Conservation (phyloP, 345 rosid species). For the Pistacia atlantica region DNA sequence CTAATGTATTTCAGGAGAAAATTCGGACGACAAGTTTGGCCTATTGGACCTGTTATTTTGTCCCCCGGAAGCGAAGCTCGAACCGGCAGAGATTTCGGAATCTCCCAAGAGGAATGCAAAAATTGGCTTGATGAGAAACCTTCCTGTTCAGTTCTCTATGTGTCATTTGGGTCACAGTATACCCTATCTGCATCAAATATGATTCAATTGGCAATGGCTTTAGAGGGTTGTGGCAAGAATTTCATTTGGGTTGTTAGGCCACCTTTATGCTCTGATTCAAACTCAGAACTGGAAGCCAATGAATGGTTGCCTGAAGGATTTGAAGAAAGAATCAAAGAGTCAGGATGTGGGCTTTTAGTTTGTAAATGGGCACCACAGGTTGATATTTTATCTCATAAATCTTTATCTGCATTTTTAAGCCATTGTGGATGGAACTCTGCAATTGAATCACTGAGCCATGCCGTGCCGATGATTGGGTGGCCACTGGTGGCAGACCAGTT, state of each 20-base stretch:
- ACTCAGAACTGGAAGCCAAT: slow-evolving; percentile 27
- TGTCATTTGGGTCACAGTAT: slow-evolving; percentile 34
- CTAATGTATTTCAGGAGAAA: slow-evolving; percentile 34
- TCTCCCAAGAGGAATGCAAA: slow-evolving; percentile 6
- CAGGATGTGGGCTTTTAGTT: slow-evolving; percentile 27
- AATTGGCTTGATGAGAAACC: slow-evolving; percentile 23
- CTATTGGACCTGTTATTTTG: slow-evolving; percentile 42
- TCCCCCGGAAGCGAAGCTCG: slow-evolving; percentile 20
- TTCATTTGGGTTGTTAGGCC: slow-evolving; percentile 46
- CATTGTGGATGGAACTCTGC: slow-evolving; percentile 49
- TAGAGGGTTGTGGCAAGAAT: slow-evolving; percentile 26
- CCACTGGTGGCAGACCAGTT: slow-evolving; percentile 29
- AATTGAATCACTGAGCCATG: slow-evolving; percentile 32
- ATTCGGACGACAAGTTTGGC: slow-evolving; percentile 31
- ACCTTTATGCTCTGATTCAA: slow-evolving; percentile 27
- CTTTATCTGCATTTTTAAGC: slow-evolving; percentile 31
- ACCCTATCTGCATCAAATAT: slow-evolving; percentile 28
- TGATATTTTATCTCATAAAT: slow-evolving; percentile 32
- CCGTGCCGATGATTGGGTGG: slow-evolving; percentile 35
- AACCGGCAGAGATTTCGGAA: background rate
- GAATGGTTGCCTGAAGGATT: slow-evolving; percentile 39
- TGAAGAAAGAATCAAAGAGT: slow-evolving; percentile 10
- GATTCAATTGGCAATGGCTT: slow-evolving; percentile 33
- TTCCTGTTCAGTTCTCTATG: slow-evolving; percentile 15
- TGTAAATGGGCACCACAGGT: slow-evolving; percentile 40